Evolutionary conservation across 2,329 filamentous ascomycete species (phyloP).

Genomic region (Sporothrix mexicana): DNA sequence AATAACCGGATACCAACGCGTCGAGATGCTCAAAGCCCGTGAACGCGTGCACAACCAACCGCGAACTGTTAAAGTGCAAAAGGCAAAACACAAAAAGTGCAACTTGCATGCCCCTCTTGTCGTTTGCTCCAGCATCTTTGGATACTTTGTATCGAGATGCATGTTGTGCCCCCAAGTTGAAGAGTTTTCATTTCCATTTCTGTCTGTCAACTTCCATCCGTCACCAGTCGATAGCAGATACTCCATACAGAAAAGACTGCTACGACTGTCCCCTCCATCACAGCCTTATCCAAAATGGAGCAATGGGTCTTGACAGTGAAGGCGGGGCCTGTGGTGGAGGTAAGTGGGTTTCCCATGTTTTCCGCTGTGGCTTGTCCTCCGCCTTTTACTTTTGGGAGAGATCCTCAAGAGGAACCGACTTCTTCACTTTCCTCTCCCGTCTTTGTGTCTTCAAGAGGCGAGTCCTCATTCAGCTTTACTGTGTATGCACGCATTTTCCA

Average conservation of each 20-base stretch:
- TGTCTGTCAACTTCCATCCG: neutral
- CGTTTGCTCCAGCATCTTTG: neutral
- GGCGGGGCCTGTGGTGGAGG: too few relatives aligned
- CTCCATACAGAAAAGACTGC: neutral
- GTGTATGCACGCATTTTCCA: too few relatives aligned
- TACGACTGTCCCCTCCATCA: neutral
- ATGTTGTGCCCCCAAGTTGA: neutral
- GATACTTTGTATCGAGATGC: too few relatives aligned
- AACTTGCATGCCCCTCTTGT: neutral
- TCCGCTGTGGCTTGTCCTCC: neutral
- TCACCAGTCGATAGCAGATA: neutral
- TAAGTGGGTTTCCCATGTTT: too few relatives aligned
- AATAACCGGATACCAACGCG: neutral
- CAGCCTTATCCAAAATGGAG: slow-evolving; percentile 14
- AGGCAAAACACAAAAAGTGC: neutral
- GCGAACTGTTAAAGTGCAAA: neutral
- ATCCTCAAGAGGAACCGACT: neutral
- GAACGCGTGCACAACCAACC: slow-evolving; percentile 7
- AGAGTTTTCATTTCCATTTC: neutral
- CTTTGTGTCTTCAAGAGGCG: neutral
- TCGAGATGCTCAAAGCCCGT: neutral
- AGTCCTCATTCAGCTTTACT: too few relatives aligned
- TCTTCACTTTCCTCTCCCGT: neutral
- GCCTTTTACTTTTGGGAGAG: neutral
- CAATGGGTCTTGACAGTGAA: too few relatives aligned